A percentile compares a stretch with the other conserved stretches of the same genome.
These are phyloP conservation scores for Xylariaceae sp. DNA, from an alignment of 2,329 filamentous ascomycete genomes.

Conservation along the genomic window DNA sequence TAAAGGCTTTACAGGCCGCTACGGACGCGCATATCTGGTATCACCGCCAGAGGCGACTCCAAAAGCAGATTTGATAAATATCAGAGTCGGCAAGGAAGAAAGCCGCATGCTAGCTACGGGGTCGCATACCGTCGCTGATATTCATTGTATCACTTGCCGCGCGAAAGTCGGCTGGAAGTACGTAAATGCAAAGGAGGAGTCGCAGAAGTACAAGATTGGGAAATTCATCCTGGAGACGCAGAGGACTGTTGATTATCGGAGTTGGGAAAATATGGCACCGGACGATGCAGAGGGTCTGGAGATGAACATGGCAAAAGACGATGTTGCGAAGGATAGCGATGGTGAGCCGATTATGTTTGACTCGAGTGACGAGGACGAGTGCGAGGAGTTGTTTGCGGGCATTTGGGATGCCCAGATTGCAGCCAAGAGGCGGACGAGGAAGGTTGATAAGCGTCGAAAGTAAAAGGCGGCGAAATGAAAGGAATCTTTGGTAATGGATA, in stretches of 20 bases:
- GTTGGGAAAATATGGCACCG: slow-evolving; percentile 49
- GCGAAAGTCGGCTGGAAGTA: slow-evolving; percentile 67
- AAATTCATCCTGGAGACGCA: slow-evolving; percentile 66
- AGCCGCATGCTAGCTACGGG: slow-evolving; percentile 60
- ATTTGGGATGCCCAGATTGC: slow-evolving; percentile 57
- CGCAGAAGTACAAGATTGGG: slow-evolving; percentile 65
- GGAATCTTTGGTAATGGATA: too few species aligned
- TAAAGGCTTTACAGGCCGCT: slow-evolving; percentile 64
- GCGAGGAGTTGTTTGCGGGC: slow-evolving; percentile 63
- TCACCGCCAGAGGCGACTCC: slow-evolving; percentile 34
- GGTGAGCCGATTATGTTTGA: slow-evolving; percentile 51
- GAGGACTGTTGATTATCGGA: slow-evolving; percentile 49
- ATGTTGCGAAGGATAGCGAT: neutral
- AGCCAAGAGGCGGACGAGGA: slow-evolving; percentile 44
- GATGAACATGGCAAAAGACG: slow-evolving; percentile 10
- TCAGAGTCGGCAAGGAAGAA: slow-evolving; percentile 53
- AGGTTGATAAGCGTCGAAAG: slow-evolving; percentile 26
- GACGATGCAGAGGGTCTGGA: slow-evolving; percentile 24
- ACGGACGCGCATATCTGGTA: slow-evolving; percentile 63
- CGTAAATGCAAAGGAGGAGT: slow-evolving; percentile 56
- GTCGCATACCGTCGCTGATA: slow-evolving; percentile 62
- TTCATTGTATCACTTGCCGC: slow-evolving; percentile 55
- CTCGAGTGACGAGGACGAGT: slow-evolving; percentile 64
- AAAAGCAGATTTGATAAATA: slow-evolving; percentile 46
- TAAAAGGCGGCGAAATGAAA: too few species aligned